phyloP scores from a whole-genome alignment of 306 rosid species.

The Pachyrhizus erosus region DNA sequence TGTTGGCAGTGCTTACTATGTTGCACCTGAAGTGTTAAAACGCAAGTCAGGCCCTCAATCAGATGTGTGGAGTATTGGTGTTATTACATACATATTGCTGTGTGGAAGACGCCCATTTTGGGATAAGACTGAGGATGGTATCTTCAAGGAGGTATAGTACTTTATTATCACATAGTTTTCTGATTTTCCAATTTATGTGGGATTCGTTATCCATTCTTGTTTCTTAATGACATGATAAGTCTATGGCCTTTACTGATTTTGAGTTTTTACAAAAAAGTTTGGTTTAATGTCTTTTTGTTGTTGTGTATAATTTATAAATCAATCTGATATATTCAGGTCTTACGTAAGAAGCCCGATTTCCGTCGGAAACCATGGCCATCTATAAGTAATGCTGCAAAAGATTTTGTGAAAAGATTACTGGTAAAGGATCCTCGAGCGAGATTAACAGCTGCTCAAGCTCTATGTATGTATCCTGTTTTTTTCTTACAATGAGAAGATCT shows the following conservation, averaged over 20 bases:
- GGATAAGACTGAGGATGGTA: slow-evolving; percentile 96
- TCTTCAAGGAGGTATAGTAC: slow-evolving; percentile 80
- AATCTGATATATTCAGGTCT: slow-evolving; percentile 53
- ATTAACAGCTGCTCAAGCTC: slow-evolving; percentile 90
- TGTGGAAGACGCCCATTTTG: slow-evolving; percentile 95
- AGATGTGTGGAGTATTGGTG: slow-evolving; percentile 97
- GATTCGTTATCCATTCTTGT: background rate
- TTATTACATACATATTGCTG: slow-evolving; percentile 87
- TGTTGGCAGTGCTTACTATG: slow-evolving; percentile 96
- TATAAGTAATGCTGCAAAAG: slow-evolving; percentile 73
- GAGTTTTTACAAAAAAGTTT: background rate
- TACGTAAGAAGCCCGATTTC: slow-evolving; percentile 83
- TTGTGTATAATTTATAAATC: slow-evolving; percentile 1
- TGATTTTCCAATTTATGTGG: slow-evolving; percentile 21
- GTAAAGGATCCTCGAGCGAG: slow-evolving; percentile 86
- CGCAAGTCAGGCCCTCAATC: slow-evolving; percentile 93
- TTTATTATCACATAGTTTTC: slow-evolving; percentile 38
- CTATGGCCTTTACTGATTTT: background rate
- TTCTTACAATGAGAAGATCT: background rate
- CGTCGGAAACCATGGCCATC: slow-evolving; percentile 84
- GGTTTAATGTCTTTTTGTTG: background rate
- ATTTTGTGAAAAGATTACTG: slow-evolving; percentile 79
- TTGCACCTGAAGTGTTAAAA: slow-evolving; percentile 92
- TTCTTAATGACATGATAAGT: background rate
- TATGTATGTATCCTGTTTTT: slow-evolving; percentile 60